Conservation (phyloP, 768 basidiomycete species). For the Pleurotus citrinopileatus region DNA sequence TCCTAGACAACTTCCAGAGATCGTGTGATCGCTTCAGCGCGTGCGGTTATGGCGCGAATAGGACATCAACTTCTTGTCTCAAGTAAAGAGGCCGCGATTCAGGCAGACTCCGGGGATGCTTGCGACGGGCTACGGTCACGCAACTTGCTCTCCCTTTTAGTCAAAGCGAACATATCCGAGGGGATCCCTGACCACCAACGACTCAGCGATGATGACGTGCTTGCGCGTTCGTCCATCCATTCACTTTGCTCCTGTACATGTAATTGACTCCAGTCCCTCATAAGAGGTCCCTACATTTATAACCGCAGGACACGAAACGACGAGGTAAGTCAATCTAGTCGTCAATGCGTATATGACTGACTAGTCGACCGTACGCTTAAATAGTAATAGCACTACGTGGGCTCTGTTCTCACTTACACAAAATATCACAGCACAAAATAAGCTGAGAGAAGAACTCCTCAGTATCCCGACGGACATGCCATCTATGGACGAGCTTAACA, state of each 20-base stretch:
- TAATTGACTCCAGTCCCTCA: neutral
- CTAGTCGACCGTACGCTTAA: too few species aligned
- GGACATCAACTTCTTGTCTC: slow-evolving; percentile 45
- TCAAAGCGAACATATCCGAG: slow-evolving; percentile 62
- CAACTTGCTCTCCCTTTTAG: slow-evolving; percentile 58
- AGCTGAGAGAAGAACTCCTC: slow-evolving; percentile 58
- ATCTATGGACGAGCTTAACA: slow-evolving; percentile 65
- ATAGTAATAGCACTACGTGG: slow-evolving; percentile 53
- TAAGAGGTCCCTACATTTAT: slow-evolving; percentile 62
- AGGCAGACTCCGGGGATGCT: slow-evolving; percentile 24
- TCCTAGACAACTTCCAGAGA: slow-evolving; percentile 30
- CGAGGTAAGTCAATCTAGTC: slow-evolving; percentile 40
- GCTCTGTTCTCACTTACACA: slow-evolving; percentile 53
- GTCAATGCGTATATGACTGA: too few species aligned
- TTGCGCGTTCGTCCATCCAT: slow-evolving; percentile 41
- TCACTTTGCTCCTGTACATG: neutral
- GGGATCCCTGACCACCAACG: slow-evolving; percentile 53
- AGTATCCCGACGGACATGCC: slow-evolving; percentile 52
- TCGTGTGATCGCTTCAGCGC: slow-evolving; percentile 26
- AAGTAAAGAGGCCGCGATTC: slow-evolving; percentile 40
- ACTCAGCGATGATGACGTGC: slow-evolving; percentile 61
- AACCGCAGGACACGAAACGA: slow-evolving; percentile 59
- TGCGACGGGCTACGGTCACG: slow-evolving; percentile 33
- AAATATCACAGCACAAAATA: slow-evolving; percentile 44
- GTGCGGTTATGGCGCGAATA: slow-evolving; percentile 44